Base-by-base conservation (phyloP, 192 early-diverging fungal species). In the Umbelopsis ramanniana region DNA sequence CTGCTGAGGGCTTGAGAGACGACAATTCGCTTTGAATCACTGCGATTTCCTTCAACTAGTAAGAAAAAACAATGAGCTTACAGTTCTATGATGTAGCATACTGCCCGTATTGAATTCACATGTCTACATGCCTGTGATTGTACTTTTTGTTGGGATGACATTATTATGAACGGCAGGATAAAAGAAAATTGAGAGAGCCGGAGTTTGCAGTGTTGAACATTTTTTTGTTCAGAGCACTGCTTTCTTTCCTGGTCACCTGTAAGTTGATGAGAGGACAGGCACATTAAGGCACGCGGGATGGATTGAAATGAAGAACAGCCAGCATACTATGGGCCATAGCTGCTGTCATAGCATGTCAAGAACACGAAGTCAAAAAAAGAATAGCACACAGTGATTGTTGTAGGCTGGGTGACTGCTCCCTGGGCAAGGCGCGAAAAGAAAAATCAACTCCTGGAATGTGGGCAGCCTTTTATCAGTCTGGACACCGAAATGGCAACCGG, bases 11-110 rank as follows among this genome's bases (percentile, higher is more conserved):
- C n/a, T 15, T 29, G 17, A 63, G 14, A 35, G 57, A 38, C 11
- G 24, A 35, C 11, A 63, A n/a, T 37, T 63, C 57, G 33, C 57
- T 63, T 14, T 63, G 57, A 37, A 63, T 63, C 24, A 63, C 57
- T 17, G 57, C 23, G 17, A 37, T 63, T 17, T 63, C 57, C 33
- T 63, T 63, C 57, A 60, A 33, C 55, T 60, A 2, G 26, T 5
- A 5, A 43, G 40, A 43, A 43, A 43, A 43, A 60, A 60, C 24
- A 33, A 35, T 23, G 8, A 26, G 7, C 7, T 55, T 26, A 55
- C 11, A 15, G n/a, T 50, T 2, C 15, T 0, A 3, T 50, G 48
- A 6, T 50, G 17, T 50, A 50, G 10, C 17, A 10, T 6, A n/a
- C 5, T 55, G 3, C 3, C 0, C 23, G 9, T 55, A 3, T 10